Evolutionary conservation across 306 rosid genomes (phyloP), one percentile per base, ranked within the genome.

Genomic region (Glycine soja): DNA sequence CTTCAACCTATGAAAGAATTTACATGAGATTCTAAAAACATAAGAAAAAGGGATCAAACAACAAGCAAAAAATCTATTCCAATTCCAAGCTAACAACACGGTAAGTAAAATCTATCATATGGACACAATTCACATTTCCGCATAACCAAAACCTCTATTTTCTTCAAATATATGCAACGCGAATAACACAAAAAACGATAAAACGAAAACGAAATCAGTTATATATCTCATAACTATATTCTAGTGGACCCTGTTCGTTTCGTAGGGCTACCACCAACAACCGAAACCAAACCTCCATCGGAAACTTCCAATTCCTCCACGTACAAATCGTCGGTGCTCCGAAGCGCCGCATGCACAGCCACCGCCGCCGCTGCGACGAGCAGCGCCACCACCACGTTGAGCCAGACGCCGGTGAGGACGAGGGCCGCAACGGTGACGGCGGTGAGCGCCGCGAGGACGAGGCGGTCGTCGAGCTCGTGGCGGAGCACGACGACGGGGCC

Each of bases 261-360:
- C 47, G 93, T 84, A 11, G 89, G 90, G 63, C 98, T 89, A 50
- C 67, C 74, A 40, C 84, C 92, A 10, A 92, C 97, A 53, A 94
- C 88, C 3, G 97, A 94, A 50, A 81, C 71, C 87, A 92, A 68
- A 3, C 97, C 91, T 48, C 95, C 96, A 69, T 88, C 89, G 36
- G 78, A 88, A 2, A 76, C 86, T 48, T 90, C 92, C 8, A 56
- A 83, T 72, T 92, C 95, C 47, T 89, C 94, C 5, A 73, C 75
- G n/a, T 90, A 90, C 90, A 90, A 86, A 85, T 89, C 91, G 0
- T 92, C 97, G 0, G 87, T 80, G 19, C 88, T 84, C 67, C 94
- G 83, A 83, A 92, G 81, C 46, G 79, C 84, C 10, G 94, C 92
- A 85, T 94, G 98, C 58, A 92, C 2, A n/a, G 46, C 58, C 6